Evolutionary conservation across 2,329 filamentous ascomycete species (phyloP), one percentile per base, ranked within the genome.

Genomic region (Penicillium sp.): DNA sequence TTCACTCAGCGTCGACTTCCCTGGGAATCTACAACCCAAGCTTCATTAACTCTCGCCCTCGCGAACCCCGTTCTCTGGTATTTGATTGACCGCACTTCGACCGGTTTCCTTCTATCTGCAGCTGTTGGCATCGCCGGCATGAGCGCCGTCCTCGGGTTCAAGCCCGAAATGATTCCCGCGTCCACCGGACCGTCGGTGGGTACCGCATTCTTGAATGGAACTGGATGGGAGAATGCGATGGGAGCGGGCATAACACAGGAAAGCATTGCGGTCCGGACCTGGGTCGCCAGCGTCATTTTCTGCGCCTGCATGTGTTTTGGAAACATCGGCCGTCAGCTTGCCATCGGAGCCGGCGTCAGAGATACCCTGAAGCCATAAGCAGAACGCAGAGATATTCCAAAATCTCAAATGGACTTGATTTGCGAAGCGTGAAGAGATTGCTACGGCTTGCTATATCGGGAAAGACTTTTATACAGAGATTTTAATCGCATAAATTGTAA

Each of bases 31-130:
- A 94, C 91, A 1, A 83, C 96, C n/a, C 94, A 99, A 72, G 85
- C 95, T 18, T 95, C 92, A 1, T 73, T 95, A 24, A 94, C 92
- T 1, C 84, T 99, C 44, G 89, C 91, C 20, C 83, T 97, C 53
- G 90, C 88, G 18, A 97, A 97, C 68, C 92, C 94, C 1, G 88
- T 94, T 9, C 77, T 99, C 16, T 99, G 94, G 94, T 99, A 95
- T 73, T 79, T 97, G 22, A 88, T 99, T 66, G 94, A 99, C 73
- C 89, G 92, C 45, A 94, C 90, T 42, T 86, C 85, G 60, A 82
- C 91, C 0, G 94, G 94, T 4, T 88, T 97, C 61, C 75, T 94
- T 30, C 81, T 96, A 49, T 91, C 90, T 0, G 79, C 86, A 13
- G 75, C 83, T 1, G 86, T 96, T 10, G 88, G 90, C 1, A 68